phyloP scores from a whole-genome alignment of 306 rosid species.

The Acacia crassicarpa region DNA sequence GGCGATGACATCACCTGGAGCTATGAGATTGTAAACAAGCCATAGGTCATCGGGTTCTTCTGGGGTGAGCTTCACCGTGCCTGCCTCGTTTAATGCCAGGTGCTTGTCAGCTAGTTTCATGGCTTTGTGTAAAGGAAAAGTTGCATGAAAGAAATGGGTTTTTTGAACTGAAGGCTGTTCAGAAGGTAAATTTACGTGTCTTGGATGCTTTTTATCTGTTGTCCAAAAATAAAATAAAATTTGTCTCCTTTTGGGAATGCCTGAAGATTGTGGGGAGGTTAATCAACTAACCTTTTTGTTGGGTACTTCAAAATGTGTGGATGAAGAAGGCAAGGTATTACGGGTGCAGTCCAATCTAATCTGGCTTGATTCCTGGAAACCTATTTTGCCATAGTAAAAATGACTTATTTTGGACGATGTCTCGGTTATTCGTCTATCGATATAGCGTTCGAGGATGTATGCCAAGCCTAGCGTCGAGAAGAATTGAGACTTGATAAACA shows the following conservation, averaged over 20 bases:
- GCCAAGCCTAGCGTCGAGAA: not conserved
- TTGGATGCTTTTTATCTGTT: not conserved
- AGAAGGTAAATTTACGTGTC: not conserved
- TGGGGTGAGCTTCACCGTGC: not conserved
- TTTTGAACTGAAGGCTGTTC: not conserved
- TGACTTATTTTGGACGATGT: not conserved
- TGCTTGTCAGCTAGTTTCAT: not conserved
- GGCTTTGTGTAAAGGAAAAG: not conserved
- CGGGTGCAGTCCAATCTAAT: not conserved
- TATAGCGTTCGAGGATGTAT: not conserved
- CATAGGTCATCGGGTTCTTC: not conserved
- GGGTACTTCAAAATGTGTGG: not conserved
- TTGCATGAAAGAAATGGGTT: not conserved
- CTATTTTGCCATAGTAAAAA: not conserved
- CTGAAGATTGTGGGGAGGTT: not conserved
- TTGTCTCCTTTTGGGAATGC: not conserved
- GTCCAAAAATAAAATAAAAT: not conserved
- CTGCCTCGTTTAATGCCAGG: not conserved
- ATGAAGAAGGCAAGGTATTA: not conserved
- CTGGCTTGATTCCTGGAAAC: not conserved
- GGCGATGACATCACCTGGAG: not conserved
- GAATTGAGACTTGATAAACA: too few species aligned
- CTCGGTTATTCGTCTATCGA: not conserved
- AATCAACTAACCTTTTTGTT: not conserved
- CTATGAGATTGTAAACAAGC: not conserved